Percentiles rank a stretch among this genome's conserved stretches.
Conservation (phyloP, 1,284 basidiomycete genomes). For the Moniliella sp. region DNA sequence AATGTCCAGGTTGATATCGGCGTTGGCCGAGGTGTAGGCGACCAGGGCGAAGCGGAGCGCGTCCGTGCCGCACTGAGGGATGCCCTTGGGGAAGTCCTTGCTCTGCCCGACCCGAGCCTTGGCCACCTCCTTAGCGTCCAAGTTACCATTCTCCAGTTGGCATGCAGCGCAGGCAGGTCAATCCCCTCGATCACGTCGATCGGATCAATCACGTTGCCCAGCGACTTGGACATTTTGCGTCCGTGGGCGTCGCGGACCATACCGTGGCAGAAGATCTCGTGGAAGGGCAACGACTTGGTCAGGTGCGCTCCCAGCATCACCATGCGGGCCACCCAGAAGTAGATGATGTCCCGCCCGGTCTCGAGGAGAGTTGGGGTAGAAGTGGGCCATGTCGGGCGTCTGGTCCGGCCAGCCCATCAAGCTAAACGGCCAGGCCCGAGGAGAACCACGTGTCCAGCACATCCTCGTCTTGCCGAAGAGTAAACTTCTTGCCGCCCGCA, state of each 20-base stretch:
- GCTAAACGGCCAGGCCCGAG: constrained; percentile 89
- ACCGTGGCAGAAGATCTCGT: constrained; percentile 87
- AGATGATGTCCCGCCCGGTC: constrained; percentile 96
- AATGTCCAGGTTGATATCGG: constrained; percentile 49
- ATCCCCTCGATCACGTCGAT: constrained; percentile 82
- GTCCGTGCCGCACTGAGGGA: constrained; percentile 93
- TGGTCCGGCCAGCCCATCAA: constrained; percentile 84
- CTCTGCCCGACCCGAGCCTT: constrained; percentile 89
- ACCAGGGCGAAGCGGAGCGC: constrained; percentile 84
- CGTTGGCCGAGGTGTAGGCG: constrained; percentile 59
- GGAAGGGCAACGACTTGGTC: constrained; percentile 77
- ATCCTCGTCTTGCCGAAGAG: constrained; percentile 79
- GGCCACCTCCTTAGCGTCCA: constrained; percentile 75
- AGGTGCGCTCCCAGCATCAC: constrained; percentile 75
- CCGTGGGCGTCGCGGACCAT: constrained; percentile 98
- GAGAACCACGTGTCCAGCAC: constrained; percentile 99
- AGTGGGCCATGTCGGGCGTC: constrained; percentile 40
- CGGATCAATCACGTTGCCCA: constrained; percentile 95
- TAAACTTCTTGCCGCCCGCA: constrained; percentile 50
- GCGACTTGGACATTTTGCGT: constrained; percentile 93
- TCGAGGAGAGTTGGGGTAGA: constrained; percentile 80
- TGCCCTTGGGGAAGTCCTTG: constrained; percentile 96
- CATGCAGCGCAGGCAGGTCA: constrained; percentile 59
- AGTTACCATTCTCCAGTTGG: constrained; percentile 73
- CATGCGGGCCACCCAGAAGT: constrained; percentile 99